These are phyloP conservation scores for Lyophyllum atratum DNA, from an alignment of 768 basidiomycete species.

Conservation along the genomic window DNA sequence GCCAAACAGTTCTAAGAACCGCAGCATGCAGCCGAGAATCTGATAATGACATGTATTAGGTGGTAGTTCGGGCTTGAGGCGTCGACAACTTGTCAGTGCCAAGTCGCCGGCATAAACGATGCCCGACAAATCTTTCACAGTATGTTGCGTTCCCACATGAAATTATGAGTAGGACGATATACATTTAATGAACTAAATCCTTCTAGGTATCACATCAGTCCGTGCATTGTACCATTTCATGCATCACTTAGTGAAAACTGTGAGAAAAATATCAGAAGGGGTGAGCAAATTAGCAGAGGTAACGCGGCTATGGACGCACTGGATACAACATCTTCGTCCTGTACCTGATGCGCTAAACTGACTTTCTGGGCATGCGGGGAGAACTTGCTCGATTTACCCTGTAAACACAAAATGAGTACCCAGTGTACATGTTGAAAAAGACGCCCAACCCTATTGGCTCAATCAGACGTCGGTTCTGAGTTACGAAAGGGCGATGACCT, in stretches of 20 bases:
- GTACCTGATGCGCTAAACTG: constrained; percentile 78
- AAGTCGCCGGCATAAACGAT: too few species aligned
- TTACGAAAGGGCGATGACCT: constrained; percentile 25
- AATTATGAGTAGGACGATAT: neutral
- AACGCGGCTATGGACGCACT: constrained; percentile 50
- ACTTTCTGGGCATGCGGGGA: constrained; percentile 94
- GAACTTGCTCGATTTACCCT: constrained; percentile 96
- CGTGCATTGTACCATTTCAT: neutral
- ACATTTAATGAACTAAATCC: neutral
- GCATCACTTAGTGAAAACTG: constrained; percentile 33
- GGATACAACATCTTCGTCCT: constrained; percentile 88
- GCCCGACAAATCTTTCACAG: too few species aligned
- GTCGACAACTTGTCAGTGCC: too few species aligned
- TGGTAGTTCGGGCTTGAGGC: too few species aligned
- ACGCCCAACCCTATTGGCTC: constrained; percentile 9
- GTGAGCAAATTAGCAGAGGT: neutral
- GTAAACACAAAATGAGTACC: neutral
- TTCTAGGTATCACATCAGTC: neutral
- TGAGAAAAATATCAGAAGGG: neutral
- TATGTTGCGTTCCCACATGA: too few species aligned
- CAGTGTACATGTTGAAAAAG: neutral
- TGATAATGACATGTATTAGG: too few species aligned
- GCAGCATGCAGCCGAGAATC: too few species aligned
- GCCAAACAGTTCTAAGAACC: too few species aligned
- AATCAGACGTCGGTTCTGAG: constrained; percentile 1